Evolutionary conservation across 257 asterid species (phyloP).

Genomic region (Rhazya stricta): DNA sequence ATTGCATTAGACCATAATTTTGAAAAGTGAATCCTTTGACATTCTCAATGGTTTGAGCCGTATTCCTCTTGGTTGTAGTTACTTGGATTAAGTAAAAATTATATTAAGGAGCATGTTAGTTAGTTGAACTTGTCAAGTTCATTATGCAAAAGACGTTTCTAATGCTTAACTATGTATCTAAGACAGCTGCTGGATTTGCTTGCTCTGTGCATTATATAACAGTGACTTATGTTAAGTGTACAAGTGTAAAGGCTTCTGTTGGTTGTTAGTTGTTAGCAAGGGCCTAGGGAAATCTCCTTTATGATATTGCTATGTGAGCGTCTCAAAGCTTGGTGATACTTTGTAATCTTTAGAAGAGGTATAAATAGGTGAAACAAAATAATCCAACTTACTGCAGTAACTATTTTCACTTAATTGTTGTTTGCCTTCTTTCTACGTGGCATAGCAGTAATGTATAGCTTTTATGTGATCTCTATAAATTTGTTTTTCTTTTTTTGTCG

Average conservation of each 20-base stretch:
- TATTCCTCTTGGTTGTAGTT: background rate
- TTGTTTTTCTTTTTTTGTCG: background rate
- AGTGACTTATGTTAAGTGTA: background rate
- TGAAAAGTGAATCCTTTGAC: background rate
- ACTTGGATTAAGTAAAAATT: background rate
- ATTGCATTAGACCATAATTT: background rate
- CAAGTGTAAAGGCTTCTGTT: background rate
- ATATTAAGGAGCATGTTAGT: background rate
- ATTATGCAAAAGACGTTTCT: background rate
- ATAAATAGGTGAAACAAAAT: background rate
- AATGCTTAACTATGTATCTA: background rate
- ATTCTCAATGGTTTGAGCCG: background rate
- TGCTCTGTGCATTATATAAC: background rate
- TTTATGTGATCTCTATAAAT: background rate
- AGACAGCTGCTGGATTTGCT: background rate
- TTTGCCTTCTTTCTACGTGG: background rate
- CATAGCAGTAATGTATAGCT: background rate
- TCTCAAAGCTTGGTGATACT: background rate
- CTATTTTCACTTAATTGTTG: background rate
- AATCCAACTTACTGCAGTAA: background rate
- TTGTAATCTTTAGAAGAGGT: background rate
- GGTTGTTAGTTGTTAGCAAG: background rate
- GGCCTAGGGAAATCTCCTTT: background rate
- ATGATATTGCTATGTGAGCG: background rate
- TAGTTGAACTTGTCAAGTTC: background rate